phyloP scores from a whole-genome alignment of 2,329 filamentous ascomycete species.

The Diaporthe sp. region DNA sequence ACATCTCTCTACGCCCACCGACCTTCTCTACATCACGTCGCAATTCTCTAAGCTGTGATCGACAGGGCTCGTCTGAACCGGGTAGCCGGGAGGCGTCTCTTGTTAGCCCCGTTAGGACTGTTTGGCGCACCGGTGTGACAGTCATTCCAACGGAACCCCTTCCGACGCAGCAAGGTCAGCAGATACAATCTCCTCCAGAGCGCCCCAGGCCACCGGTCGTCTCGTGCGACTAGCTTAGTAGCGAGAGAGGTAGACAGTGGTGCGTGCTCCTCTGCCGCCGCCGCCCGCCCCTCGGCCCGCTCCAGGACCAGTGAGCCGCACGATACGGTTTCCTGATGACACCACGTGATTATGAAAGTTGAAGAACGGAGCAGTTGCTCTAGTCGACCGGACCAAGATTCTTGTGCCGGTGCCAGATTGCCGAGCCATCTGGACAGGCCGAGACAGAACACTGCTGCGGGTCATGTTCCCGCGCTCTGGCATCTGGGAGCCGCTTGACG shows the following conservation, averaged over 20 bases:
- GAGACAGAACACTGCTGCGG: not conserved
- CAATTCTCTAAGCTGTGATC: conserved; percentile 25
- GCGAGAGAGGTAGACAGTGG: not conserved
- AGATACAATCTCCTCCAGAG: not conserved
- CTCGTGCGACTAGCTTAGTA: not conserved
- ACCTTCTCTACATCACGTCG: conserved; percentile 33
- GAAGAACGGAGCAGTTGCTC: not conserved
- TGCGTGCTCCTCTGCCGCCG: not conserved
- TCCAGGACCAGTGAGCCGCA: conserved; percentile 43
- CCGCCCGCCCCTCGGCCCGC: conserved; percentile 13
- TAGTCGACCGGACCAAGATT: not conserved
- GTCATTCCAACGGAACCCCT: conserved; percentile 42
- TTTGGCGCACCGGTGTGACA: conserved; percentile 55
- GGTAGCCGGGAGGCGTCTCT: conserved; percentile 33
- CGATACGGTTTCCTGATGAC: conserved; percentile 58
- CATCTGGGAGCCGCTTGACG: not conserved
- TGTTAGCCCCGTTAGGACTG: conserved; percentile 39
- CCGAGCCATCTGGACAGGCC: not conserved
- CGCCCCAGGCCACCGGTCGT: not conserved
- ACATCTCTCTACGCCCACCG: conserved; percentile 39
- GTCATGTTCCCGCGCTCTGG: not conserved
- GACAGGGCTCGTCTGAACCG: conserved; percentile 22
- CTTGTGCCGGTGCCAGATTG: not conserved
- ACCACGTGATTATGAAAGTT: not conserved
- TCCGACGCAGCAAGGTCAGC: not conserved